A percentile compares a stretch with the other conserved stretches of the same genome.
These are phyloP conservation scores for Colletotrichum sp. DNA, from an alignment of 2,329 filamentous ascomycete species.

Conservation along the genomic window DNA sequence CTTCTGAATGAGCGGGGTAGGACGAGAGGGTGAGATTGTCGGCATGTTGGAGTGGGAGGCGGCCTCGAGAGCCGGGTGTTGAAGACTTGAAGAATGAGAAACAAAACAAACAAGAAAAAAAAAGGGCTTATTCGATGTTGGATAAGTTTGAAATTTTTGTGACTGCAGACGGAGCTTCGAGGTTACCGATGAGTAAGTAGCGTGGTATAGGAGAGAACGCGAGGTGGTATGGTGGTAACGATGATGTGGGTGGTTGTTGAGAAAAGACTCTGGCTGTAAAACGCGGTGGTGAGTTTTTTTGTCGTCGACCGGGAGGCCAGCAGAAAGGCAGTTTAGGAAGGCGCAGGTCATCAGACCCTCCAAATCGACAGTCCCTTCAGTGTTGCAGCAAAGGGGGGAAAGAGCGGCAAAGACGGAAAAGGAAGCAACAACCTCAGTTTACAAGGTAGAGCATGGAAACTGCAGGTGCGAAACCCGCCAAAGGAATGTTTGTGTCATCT, in stretches of 20 bases:
- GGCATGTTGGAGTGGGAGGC: neutral
- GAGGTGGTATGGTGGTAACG: neutral
- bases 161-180: neutral
- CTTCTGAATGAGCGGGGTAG: neutral
- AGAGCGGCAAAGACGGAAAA: neutral
- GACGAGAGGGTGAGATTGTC: neutral
- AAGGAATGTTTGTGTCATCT: neutral
- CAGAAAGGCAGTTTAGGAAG: neutral
- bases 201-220: neutral
- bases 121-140: neutral
- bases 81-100: neutral
- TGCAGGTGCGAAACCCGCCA: neutral
- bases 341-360: neutral
- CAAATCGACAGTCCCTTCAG: neutral
- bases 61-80: neutral
- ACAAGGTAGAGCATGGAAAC: neutral
- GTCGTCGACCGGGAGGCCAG: neutral
- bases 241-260: neutral
- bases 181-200: neutral
- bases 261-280: neutral
- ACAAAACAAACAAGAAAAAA: neutral
- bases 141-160: neutral
- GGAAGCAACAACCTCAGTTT: neutral
- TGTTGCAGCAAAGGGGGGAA: neutral
- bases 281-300: neutral